Percentiles rank a stretch among this genome's conserved stretches.
Evolutionary conservation across 202 grass and related monocot species (phyloP).

Genomic region (Carex arenaria): DNA sequence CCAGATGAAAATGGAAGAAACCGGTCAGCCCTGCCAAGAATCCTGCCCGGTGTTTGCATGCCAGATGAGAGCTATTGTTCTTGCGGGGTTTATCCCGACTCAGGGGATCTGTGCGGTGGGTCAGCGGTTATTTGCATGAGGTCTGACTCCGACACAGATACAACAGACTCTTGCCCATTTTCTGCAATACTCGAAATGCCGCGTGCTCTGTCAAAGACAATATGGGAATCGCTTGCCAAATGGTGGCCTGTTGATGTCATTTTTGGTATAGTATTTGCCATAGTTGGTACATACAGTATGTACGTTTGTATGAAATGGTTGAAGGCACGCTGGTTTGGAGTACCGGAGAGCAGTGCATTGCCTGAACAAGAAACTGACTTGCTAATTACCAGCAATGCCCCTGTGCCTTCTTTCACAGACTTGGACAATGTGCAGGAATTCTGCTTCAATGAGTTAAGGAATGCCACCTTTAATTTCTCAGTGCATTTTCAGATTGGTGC

Average conservation of each 20-base stretch:
- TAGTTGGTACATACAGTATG: neutral
- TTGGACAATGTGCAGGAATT: neutral
- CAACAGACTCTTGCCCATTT: no score
- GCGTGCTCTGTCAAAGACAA: neutral
- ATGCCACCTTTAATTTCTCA: neutral
- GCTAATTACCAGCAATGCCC: neutral
- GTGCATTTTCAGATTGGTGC: neutral
- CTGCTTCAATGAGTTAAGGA: neutral
- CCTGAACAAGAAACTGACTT: neutral
- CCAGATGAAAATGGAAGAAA: neutral
- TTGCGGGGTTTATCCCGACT: no score
- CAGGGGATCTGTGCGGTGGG: no score
- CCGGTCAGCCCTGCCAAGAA: neutral
- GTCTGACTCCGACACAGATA: no score
- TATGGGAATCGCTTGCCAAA: neutral
- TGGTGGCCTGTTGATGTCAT: neutral
- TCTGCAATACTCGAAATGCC: neutral
- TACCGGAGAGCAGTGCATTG: neutral
- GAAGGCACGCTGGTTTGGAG: neutral
- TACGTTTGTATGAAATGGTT: neutral
- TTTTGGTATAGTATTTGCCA: neutral
- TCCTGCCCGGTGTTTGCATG: neutral
- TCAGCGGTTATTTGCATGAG: no score
- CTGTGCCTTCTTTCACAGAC: no score
- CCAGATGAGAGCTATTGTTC: no score